Base-by-base conservation (phyloP, 2,329 filamentous ascomycete species). In the Fusarium sp. region DNA sequence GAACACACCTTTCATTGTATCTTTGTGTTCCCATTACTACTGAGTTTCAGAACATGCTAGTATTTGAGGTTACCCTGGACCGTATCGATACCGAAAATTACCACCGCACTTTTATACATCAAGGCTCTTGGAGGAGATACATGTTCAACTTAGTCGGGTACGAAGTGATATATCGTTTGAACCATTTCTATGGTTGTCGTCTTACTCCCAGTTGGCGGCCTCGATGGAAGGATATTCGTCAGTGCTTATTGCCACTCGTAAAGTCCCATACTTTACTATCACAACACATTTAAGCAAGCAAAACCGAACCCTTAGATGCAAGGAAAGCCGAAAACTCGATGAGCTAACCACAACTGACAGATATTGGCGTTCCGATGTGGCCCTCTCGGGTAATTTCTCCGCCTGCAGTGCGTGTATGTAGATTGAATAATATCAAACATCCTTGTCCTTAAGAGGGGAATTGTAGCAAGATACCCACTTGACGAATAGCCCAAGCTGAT, bases 401-500 rank as follows among this genome's bases (percentile, higher is more conserved):
- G 36, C 33, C 61, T 39, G 61, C 36, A 64, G 34, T 59, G 36
- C 9, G 9, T 28, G 26, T 31, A 31, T 11, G 28, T 13, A 31
- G 10, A 38, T 49, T 24, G 26, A 38, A 58, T 36, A 26, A 63
- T 48, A 49, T 44, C 14, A 39, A 69, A 14, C 22, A 60, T 51
- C 54, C 56, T 48, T 46, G 58, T n/a, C 42, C 45, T 54, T 67
- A 65, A 52, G 60, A 59, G 28, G 60, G 46, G 45, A 56, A 48
- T 36, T 42, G 28, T 45, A 15, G 6, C 31, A 38, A 20, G 26
- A 64, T 46, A 65, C 39, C 60, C 62, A 65, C 60, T 38, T 44
- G 44, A 48, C 33, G 36, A 43, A 45, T 45, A 51, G 20, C 17
- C 42, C 31, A 20, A 59, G 45, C 39, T 53, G 62, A 53, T 52